Base-by-base conservation (phyloP, 768 basidiomycete genomes). In the Trametes coccinea region DNA sequence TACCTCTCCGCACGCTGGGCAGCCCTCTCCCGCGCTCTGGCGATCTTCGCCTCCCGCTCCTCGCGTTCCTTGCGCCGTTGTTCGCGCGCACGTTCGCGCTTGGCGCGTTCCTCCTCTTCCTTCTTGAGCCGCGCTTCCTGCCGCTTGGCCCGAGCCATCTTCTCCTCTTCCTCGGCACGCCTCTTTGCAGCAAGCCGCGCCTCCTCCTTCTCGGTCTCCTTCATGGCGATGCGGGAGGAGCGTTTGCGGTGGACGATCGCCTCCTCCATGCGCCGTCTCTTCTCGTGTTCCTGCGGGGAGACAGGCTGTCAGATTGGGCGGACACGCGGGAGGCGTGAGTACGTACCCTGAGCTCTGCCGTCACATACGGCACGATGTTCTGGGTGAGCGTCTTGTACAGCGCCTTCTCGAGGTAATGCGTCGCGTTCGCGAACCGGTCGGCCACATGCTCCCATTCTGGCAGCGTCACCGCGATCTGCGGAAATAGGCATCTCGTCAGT, bases 241-340 rank as follows among this genome's bases (percentile, higher is more conserved):
- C 95, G 88, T 73, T 98, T 97, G 61, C 95, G 86, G 61, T 92
- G 90, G 29, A 85, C 82, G 11, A 95, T 76, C 2, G 91, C 90
- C 64, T 90, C 88, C 63, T 92, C 89, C 53, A 90, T 61, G 13
- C 79, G 83, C 27, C 80, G 79, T 70, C 86, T 85, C 39, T 78
- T 80, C 68, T 88, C 83, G 33, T 79, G 75, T 75, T 89, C 86
- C 89, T 91, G 69, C 55, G 46, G 4, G 30, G 27, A 16, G 31
- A 14, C 11, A 30, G 30, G 10, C 13, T 31, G 48, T 16, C 11
- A 33, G 8, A 10, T 1, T 49, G 0, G 48, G 5, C 8, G 41
- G 41, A 43, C 34, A 14, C 14, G 8, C 8, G 11, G 11, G 11
- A 31, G 10, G 13, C 29, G 11, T 22, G 45, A 6, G 5, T 1